Conservation (phyloP, 495 filamentous ascomycete genomes). For the Symbiotaphrina buchneri region DNA sequence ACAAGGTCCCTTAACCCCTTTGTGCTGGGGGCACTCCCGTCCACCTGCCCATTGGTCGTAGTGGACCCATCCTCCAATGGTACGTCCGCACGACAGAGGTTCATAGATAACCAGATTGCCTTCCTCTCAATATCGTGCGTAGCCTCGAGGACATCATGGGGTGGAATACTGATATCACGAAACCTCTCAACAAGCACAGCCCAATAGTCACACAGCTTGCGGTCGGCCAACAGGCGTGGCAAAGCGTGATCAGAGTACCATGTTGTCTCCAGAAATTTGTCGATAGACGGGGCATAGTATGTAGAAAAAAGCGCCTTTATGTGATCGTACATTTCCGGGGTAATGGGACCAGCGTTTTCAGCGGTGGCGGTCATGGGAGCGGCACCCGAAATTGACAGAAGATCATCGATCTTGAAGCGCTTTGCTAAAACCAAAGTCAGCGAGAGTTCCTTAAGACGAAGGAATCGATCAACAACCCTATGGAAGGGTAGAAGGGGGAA, state of each 20-base stretch:
- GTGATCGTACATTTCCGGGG: constrained; percentile 34
- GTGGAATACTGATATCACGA: constrained; percentile 2
- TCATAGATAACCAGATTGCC: constrained; percentile 5
- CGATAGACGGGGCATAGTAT: constrained; percentile 55
- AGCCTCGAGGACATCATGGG: background rate
- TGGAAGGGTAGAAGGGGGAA: constrained; percentile 9
- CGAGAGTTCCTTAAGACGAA: constrained; percentile 10
- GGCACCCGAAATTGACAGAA: constrained; percentile 42
- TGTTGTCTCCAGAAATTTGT: constrained; percentile 61
- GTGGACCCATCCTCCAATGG: background rate
- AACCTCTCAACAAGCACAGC: constrained; percentile 30
- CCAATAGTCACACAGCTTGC: constrained; percentile 36
- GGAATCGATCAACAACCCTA: background rate
- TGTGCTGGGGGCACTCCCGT: constrained; percentile 1
- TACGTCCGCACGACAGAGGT: constrained; percentile 3
- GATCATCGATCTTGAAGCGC: constrained; percentile 51
- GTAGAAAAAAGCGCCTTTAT: constrained; percentile 51
- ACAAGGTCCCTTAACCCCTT: constrained; percentile 2
- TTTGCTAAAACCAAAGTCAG: constrained; percentile 36
- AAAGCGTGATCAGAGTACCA: constrained; percentile 46
- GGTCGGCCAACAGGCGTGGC: constrained; percentile 28
- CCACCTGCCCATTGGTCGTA: background rate
- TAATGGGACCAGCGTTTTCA: constrained; percentile 17
- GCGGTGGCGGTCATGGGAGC: constrained; percentile 27
- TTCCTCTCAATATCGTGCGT: constrained; percentile 1